Conservation (phyloP, 495 filamentous ascomycete genomes). For the Aspergillus egyptiacus region DNA sequence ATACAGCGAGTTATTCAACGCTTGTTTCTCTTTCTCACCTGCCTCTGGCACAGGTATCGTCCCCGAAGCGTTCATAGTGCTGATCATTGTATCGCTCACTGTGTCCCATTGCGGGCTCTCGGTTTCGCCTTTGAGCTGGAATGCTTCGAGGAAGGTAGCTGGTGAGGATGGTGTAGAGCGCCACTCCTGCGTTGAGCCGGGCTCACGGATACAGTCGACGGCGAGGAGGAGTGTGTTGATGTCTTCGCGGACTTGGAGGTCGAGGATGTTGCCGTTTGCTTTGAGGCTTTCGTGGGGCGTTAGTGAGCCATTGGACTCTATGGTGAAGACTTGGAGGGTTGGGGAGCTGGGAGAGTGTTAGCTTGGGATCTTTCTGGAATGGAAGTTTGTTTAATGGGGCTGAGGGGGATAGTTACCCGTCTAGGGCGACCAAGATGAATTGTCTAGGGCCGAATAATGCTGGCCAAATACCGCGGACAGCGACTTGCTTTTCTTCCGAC, state of each 20-base stretch:
- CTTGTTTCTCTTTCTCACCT: slow-evolving; percentile 31
- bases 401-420: slow-evolving; percentile 58
- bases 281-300: slow-evolving; percentile 40
- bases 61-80: slow-evolving; percentile 29
- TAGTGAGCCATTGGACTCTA: slow-evolving; percentile 39
- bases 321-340: slow-evolving; percentile 52
- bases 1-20: slow-evolving; percentile 56
- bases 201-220: slow-evolving; percentile 47
- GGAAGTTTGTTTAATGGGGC: neutral
- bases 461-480: slow-evolving; percentile 37
- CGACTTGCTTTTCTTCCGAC: slow-evolving; percentile 20
- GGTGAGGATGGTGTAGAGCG: slow-evolving; percentile 18
- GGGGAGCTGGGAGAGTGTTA: slow-evolving; percentile 46
- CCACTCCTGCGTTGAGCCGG: slow-evolving; percentile 36
- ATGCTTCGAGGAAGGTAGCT: slow-evolving; percentile 25
- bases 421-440: slow-evolving; percentile 56
- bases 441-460: slow-evolving; percentile 22
- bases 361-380: no score
- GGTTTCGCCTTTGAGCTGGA: slow-evolving; percentile 16
- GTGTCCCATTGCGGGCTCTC: slow-evolving; percentile 23
- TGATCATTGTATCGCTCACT: slow-evolving; percentile 17
- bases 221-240: slow-evolving; percentile 46
- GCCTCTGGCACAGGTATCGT: slow-evolving; percentile 27
- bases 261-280: slow-evolving; percentile 57
- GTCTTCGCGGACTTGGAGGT: slow-evolving; percentile 36